Evolutionary conservation across 306 rosid genomes (phyloP).

Genomic region (Comarum palustre): DNA sequence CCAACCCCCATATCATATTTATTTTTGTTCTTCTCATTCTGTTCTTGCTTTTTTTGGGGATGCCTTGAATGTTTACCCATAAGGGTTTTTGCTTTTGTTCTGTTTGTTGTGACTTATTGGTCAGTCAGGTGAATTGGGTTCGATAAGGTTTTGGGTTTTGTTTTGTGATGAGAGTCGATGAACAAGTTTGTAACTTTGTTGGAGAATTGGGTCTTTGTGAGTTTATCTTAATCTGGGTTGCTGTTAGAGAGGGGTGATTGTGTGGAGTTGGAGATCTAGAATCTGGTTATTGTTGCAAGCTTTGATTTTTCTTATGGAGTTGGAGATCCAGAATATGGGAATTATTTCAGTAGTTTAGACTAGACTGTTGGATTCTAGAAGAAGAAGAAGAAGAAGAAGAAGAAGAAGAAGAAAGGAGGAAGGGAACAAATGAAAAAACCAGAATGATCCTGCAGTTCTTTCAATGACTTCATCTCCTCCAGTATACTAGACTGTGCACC

Average conservation of each 20-base stretch:
- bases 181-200: neutral
- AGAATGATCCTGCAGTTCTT: conserved; percentile 85
- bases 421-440: conserved; percentile 40
- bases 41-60: neutral
- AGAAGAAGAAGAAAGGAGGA: neutral
- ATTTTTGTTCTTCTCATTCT: neutral
- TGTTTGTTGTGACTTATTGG: neutral
- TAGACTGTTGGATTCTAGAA: no score
- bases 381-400: no score
- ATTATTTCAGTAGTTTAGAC: no score
- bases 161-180: neutral
- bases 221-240: conserved; percentile 24
- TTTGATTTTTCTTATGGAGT: neutral
- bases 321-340: no score
- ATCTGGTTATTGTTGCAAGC: conserved; percentile 28
- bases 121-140: conserved; percentile 2
- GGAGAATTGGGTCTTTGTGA: conserved; percentile 4
- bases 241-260: conserved; percentile 15
- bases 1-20: neutral
- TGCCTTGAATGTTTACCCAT: neutral
- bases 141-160: neutral
- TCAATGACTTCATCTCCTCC: conserved; percentile 80
- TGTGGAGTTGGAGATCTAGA: conserved; percentile 28
- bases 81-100: neutral
- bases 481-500: conserved; percentile 50